Evolutionary conservation across 2,329 filamentous ascomycete genomes (phyloP), one percentile per base, ranked within the genome.

Genomic region (Phoma sp.): DNA sequence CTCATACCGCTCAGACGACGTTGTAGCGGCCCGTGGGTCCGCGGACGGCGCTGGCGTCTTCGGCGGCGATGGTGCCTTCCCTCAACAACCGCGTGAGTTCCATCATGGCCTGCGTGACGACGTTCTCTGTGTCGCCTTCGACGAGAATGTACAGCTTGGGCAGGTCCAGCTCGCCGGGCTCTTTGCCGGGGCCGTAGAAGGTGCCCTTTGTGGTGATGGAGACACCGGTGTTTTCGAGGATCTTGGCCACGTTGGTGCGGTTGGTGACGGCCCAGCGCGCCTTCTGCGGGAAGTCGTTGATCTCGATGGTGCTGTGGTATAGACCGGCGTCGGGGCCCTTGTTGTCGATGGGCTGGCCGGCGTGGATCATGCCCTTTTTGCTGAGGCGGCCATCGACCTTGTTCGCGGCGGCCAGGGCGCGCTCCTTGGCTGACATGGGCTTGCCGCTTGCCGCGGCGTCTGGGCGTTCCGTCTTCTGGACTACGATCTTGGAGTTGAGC

Each of bases 261-360:
- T 99, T 99, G 35, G 95, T 99, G 78, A 99, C 95, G 10, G 92
- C 94, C 95, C 95, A 99, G 67, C 95, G 87, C 61, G 95, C 95
- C 82, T 97, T 98, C 75, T 99, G 95, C 31, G 95, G 95, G 77
- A 98, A 98, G 77, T 99, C 95, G 77, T 99, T 99, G 85, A 99
- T 99, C 77, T 98, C 95, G 58, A 99, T 83, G 4, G 94, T 98
- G 15, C 95, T 93, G 75, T 99, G 95, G 83, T 92, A 99, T 0
- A 93, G 92, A 46, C 95, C 95, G 3, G 95, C 95, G 75, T 99
- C 95, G 0, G 95, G 95, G 1, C 95, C 95, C 77, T 97, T 97
- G 80, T 99, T 99, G 80, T 99, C 95, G 72, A 97, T 96, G 7
- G 95, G 92, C 58, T 96, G 93, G 13, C 95, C 95, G 4, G 91